Evolutionary conservation across 192 early-diverging fungal genomes (phyloP), one percentile per base, ranked within the genome.

Genomic region (Mortierella antarctica): DNA sequence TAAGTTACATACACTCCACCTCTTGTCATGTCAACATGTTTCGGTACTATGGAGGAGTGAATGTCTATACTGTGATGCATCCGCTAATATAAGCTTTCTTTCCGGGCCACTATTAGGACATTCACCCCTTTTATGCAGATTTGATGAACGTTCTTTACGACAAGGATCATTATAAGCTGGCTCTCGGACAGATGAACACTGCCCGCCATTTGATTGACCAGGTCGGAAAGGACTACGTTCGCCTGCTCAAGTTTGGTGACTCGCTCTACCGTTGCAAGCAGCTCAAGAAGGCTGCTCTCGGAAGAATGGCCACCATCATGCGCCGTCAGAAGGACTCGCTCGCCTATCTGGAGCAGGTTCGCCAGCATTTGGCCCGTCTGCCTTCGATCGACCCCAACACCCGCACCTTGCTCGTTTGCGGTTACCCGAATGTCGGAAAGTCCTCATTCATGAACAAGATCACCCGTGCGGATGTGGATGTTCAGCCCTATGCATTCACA

Each of bases 111-210:
- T 44, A 7, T 5, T 84, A 95, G 93, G 93, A 99, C 86, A 98
- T 99, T 82, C 98, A 99, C 78, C 98, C 98, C 50, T 99, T 99
- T 86, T 99, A 99, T 83, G 89, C 98, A 13, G 98, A 99, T 82
- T 88, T 99, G 75, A 99, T 99, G 97, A 99, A 99, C 88, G 98
- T 99, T 40, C 91, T 99, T 63, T 99, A 99, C 88, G 98, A 99
- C 89, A 95, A 95, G 85, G 98, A 99, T 83, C 98, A 99, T 88
- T 99, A 99, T 87, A 99, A 99, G 86, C 91, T 99, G 52, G 98
- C 98, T 47, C 89, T 99, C 71, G 96, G 94, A 46, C 98, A 99
- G 84, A 94, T 99, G 84, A 97, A 96, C 90, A 99, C 96, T 39
- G 98, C 98, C 47, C 94, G 92, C 69, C 97, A 98, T 74, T 85